phyloP scores from a whole-genome alignment of 2,329 filamentous ascomycete genomes.

The Penicillium sp. region DNA sequence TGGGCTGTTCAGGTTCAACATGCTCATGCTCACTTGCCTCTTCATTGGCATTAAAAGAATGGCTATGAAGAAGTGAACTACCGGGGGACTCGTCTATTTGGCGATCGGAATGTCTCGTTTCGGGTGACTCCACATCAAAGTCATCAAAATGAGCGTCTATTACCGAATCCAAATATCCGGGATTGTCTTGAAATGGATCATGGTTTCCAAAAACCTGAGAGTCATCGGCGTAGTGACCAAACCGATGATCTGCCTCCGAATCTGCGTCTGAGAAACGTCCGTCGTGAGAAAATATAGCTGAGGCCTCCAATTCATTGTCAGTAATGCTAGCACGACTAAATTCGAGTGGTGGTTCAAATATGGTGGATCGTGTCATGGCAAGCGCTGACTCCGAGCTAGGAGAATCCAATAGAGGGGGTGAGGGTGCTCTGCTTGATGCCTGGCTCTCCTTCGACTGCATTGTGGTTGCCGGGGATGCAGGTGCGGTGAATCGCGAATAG shows the following conservation, averaged over 20 bases:
- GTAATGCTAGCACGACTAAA: neutral
- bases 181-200: constrained; percentile 37
- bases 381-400: constrained; percentile 26
- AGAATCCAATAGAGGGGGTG: constrained; percentile 26
- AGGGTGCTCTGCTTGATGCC: constrained; percentile 28
- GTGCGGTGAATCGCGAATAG: constrained; percentile 39
- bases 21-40: neutral
- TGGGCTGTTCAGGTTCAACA: neutral
- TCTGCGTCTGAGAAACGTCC: constrained; percentile 46
- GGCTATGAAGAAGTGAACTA: constrained; percentile 18
- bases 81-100: constrained; percentile 10
- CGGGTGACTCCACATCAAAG: constrained; percentile 29
- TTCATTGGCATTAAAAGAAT: constrained; percentile 11
- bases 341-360: constrained; percentile 33
- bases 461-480: constrained; percentile 33
- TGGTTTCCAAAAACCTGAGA: constrained; percentile 29
- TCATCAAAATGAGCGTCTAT: constrained; percentile 37
- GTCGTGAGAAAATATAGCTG: constrained; percentile 35
- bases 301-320: constrained; percentile 26
- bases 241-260: constrained; percentile 34
- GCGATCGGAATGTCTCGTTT: constrained; percentile 9
- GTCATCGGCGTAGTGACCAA: constrained; percentile 26
- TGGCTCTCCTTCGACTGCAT: constrained; percentile 35
- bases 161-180: constrained; percentile 40
- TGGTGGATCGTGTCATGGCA: constrained; percentile 40